phyloP scores from a whole-genome alignment of 2,329 filamentous ascomycete species.

The Paracamarosporium sp. region DNA sequence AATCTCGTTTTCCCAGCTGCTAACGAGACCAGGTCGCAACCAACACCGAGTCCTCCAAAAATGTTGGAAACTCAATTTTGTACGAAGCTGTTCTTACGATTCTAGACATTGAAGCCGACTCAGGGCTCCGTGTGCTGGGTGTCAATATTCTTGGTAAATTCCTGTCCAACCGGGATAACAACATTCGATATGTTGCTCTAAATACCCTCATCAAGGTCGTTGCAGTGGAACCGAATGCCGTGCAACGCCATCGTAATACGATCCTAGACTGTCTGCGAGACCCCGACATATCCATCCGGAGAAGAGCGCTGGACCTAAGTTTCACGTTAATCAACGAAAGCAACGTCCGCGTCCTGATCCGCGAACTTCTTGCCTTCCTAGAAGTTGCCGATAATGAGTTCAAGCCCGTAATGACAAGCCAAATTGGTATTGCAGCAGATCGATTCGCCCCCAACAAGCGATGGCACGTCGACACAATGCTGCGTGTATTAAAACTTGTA shows the following conservation, averaged over 20 bases:
- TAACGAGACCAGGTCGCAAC: too few species aligned
- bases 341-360: conserved; percentile 91
- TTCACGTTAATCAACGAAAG: conserved; percentile 98
- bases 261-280: conserved; percentile 96
- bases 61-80: conserved; percentile 96
- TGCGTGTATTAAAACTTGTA: conserved; percentile 83
- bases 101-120: conserved; percentile 96
- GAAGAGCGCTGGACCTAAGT: conserved; percentile 93
- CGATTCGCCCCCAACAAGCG: conserved; percentile 95
- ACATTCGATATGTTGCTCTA: conserved; percentile 96
- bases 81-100: conserved; percentile 98
- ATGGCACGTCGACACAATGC: conserved; percentile 98
- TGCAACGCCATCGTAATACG: conserved; percentile 95
- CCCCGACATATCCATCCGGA: conserved; percentile 96
- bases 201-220: conserved; percentile 99
- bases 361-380: conserved; percentile 91
- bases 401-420: conserved; percentile 97
- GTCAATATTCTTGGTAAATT: conserved; percentile 99
- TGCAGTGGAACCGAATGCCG: conserved; percentile 95
- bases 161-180: conserved; percentile 97
- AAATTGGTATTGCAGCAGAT: conserved; percentile 96
- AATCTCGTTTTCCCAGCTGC: too few species aligned
- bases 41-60: conserved; percentile 97
- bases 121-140: conserved; percentile 88
- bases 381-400: conserved; percentile 98